Evolutionary conservation across 306 rosid genomes (phyloP).

Genomic region (Morella rubra): DNA sequence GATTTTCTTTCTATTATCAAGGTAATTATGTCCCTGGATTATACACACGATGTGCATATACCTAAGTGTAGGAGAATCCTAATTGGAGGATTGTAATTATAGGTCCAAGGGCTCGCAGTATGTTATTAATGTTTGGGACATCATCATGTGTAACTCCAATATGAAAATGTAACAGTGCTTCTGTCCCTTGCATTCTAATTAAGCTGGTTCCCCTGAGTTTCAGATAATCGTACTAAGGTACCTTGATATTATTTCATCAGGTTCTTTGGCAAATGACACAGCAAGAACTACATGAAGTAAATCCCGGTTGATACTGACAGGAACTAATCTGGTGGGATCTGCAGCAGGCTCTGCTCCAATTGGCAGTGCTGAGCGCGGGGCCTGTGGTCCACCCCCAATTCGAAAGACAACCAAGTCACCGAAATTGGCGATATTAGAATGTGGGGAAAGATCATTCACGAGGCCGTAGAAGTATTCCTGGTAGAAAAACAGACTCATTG

Average conservation of each 20-base stretch:
- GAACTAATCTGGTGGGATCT: slow-evolving; percentile 84
- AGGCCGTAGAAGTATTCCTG: slow-evolving; percentile 98
- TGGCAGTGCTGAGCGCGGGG: slow-evolving; percentile 96
- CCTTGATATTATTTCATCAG: slow-evolving; percentile 92
- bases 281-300: slow-evolving; percentile 81
- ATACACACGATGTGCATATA: background rate
- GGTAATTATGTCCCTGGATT: background rate
- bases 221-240: slow-evolving; percentile 27
- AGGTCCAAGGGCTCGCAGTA: background rate
- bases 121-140: background rate
- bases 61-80: background rate
- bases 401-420: slow-evolving; percentile 75
- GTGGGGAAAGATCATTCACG: slow-evolving; percentile 86
- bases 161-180: background rate
- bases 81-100: background rate
- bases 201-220: background rate
- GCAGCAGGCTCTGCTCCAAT: slow-evolving; percentile 99
- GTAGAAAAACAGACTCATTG: slow-evolving; percentile 29
- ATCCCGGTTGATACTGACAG: slow-evolving; percentile 74
- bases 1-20: background rate
- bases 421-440: slow-evolving; percentile 79
- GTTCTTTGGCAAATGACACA: slow-evolving; percentile 86
- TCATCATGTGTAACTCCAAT: background rate
- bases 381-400: slow-evolving; percentile 97
- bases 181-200: background rate